Percentiles rank a stretch among this genome's conserved stretches.
phyloP scores from a whole-genome alignment of 257 asterid genomes.

The Capsicum pubescens region DNA sequence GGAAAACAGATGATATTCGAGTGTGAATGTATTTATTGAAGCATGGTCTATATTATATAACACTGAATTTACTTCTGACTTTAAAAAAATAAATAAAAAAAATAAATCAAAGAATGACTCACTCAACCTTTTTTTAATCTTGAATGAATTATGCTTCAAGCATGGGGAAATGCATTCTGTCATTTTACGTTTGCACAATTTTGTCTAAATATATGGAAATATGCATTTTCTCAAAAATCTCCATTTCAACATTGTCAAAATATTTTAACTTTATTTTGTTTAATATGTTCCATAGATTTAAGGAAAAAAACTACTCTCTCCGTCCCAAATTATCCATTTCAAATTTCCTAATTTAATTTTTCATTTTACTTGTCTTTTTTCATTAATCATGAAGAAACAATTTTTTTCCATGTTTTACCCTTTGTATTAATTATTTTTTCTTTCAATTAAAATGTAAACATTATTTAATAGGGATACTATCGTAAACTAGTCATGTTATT shows the following conservation, averaged over 20 bases:
- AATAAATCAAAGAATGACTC: not conserved
- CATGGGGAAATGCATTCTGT: not conserved
- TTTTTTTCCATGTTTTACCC: too few species aligned
- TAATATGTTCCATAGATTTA: too few species aligned
- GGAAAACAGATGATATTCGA: not conserved
- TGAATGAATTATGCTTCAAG: conserved; percentile 8
- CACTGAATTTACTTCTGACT: not conserved
- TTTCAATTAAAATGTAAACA: too few species aligned
- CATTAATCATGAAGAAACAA: too few species aligned
- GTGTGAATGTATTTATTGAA: not conserved
- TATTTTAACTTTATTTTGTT: not conserved
- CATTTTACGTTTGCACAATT: not conserved
- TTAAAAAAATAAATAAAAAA: too few species aligned
- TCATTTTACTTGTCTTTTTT: too few species aligned
- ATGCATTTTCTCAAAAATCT: not conserved
- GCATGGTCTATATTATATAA: not conserved
- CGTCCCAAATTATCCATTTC: too few species aligned
- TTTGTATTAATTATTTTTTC: too few species aligned
- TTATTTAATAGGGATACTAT: too few species aligned
- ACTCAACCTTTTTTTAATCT: not conserved
- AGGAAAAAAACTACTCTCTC: too few species aligned
- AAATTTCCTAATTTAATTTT: too few species aligned
- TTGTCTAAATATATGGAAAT: not conserved
- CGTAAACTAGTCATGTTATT: too few species aligned
- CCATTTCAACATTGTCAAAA: not conserved